phyloP scores from a whole-genome alignment of 352 stramenopile genomes.

The Phytophthora constricta region DNA sequence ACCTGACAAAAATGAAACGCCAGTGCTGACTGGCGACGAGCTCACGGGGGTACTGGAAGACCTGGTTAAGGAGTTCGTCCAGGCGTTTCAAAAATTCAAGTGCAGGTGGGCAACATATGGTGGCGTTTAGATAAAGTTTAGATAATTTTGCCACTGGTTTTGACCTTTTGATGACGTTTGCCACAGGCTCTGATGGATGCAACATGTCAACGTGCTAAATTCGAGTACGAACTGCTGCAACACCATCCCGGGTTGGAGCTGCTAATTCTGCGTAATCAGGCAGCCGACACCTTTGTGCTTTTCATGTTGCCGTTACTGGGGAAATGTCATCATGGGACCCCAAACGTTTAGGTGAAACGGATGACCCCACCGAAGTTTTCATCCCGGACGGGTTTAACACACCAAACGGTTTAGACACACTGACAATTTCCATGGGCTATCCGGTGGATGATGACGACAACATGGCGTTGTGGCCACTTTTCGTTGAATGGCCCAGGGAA shows the following conservation, averaged over 20 bases:
- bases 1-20: slow-evolving; percentile 8
- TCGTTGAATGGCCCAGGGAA: slow-evolving; percentile 39
- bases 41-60: slow-evolving; percentile 26
- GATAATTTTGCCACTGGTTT: neutral
- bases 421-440: slow-evolving; percentile 38
- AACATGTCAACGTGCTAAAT: slow-evolving; percentile 32
- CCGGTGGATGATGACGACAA: slow-evolving; percentile 20
- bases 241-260: slow-evolving; percentile 42
- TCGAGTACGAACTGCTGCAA: slow-evolving; percentile 58
- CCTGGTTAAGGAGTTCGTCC: slow-evolving; percentile 22
- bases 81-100: slow-evolving; percentile 32
- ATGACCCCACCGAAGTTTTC: slow-evolving; percentile 27
- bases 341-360: slow-evolving; percentile 6
- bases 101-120: slow-evolving; percentile 27
- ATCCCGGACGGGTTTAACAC: slow-evolving; percentile 36
- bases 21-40: slow-evolving; percentile 26
- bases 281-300: slow-evolving; percentile 14
- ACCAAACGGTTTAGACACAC: slow-evolving; percentile 22
- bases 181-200: slow-evolving; percentile 18
- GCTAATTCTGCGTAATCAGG: slow-evolving; percentile 21
- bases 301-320: slow-evolving; percentile 50
- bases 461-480: slow-evolving; percentile 24
- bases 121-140: neutral
- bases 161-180: neutral
- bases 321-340: slow-evolving; percentile 30